Evolutionary conservation across 2,329 filamentous ascomycete genomes (phyloP).

Genomic region (Leptographium procerum): DNA sequence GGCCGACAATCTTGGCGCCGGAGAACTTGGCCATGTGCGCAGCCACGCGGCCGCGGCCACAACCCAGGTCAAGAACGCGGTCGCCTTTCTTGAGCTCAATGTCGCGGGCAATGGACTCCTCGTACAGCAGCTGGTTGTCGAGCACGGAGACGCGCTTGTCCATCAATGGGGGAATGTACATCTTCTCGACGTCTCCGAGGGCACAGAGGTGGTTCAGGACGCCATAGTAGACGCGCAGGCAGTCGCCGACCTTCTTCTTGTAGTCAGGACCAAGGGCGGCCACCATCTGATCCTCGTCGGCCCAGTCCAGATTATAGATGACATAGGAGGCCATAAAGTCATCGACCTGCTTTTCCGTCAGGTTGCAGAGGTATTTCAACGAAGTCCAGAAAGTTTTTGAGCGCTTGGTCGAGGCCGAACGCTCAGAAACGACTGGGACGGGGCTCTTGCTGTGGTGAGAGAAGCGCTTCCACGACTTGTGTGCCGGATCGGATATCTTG

Average conservation of each 20-base stretch:
- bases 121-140: slow-evolving; percentile 41
- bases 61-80: slow-evolving; percentile 39
- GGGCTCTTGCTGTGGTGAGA: slow-evolving; percentile 1
- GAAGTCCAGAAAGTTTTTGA: slow-evolving; percentile 37
- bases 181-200: slow-evolving; percentile 44
- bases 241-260: slow-evolving; percentile 37
- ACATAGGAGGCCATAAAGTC: slow-evolving; percentile 46
- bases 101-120: slow-evolving; percentile 36
- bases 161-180: slow-evolving; percentile 45
- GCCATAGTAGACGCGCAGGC: slow-evolving; percentile 39
- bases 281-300: slow-evolving; percentile 35
- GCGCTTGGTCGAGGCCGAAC: slow-evolving; percentile 33
- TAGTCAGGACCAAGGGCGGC: slow-evolving; percentile 35
- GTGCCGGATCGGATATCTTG: slow-evolving; percentile 8
- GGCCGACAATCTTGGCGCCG: slow-evolving; percentile 35
- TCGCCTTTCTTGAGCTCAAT: slow-evolving; percentile 33
- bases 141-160: slow-evolving; percentile 35
- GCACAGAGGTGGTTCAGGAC: slow-evolving; percentile 44
- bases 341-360: slow-evolving; percentile 38
- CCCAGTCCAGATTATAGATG: slow-evolving; percentile 46
- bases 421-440: slow-evolving; percentile 22
- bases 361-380: slow-evolving; percentile 36
- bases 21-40: slow-evolving; percentile 39
- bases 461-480: slow-evolving; percentile 6
- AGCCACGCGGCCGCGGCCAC: slow-evolving; percentile 40